Percentiles rank a stretch among this genome's conserved stretches.
Evolutionary conservation across 2,329 filamentous ascomycete species (phyloP).

Genomic region (Lachnellula occidentalis): DNA sequence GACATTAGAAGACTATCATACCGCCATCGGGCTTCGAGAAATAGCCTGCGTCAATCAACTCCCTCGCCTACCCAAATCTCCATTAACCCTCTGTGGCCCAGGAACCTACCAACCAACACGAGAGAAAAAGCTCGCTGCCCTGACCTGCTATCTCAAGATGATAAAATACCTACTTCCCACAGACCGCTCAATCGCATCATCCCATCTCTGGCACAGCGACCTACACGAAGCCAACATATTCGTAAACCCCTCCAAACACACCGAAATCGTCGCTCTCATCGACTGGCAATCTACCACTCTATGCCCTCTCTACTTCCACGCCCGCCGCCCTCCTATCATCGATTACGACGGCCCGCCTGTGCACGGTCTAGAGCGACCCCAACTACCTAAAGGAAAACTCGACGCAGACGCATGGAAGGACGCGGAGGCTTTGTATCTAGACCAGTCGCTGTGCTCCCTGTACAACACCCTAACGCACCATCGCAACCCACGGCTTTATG

Average conservation of each 20-base stretch:
- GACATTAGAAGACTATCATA: conserved; percentile 6
- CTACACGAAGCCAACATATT: conserved; percentile 38
- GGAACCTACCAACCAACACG: conserved; percentile 7
- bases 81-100: conserved; percentile 5
- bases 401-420: conserved; percentile 29
- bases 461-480: conserved; percentile 5
- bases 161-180: conserved; percentile 1
- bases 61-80: conserved; percentile 9
- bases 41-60: conserved; percentile 8
- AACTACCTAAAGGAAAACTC: conserved; percentile 28
- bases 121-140: conserved; percentile 5
- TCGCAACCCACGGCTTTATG: conserved; percentile 8
- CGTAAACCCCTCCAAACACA: conserved; percentile 34
- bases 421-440: conserved; percentile 14
- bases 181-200: conserved; percentile 8
- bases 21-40: conserved; percentile 11
- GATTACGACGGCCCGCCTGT: background rate
- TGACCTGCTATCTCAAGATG: conserved; percentile 3
- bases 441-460: conserved; percentile 11
- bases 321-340: conserved; percentile 1
- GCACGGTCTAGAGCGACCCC: conserved; percentile 3
- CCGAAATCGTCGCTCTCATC: conserved; percentile 33
- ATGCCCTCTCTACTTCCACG: conserved; percentile 35
- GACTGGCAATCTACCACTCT: conserved; percentile 37
- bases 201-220: conserved; percentile 34